These are phyloP conservation scores for Podaxis rugospora DNA, from an alignment of 768 basidiomycete genomes.

Conservation along the genomic window DNA sequence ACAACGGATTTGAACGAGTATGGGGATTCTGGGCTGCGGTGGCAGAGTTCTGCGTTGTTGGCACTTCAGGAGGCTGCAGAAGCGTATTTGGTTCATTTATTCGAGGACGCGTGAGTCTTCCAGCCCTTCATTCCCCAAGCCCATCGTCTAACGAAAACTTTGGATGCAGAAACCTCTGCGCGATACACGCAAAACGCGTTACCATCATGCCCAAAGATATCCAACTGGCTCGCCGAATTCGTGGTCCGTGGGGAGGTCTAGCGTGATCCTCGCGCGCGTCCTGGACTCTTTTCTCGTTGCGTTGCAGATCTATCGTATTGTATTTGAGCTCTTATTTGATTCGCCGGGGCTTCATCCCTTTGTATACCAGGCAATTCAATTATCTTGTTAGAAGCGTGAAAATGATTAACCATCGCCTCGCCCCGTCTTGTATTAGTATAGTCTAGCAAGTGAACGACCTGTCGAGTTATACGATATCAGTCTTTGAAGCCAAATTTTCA, in stretches of 20 bases:
- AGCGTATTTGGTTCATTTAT: conserved; percentile 91
- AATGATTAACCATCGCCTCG: neutral
- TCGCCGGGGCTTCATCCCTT: neutral
- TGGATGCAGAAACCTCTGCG: conserved; percentile 78
- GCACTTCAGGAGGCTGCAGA: conserved; percentile 97
- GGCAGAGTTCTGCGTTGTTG: conserved; percentile 93
- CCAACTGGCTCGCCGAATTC: conserved; percentile 91
- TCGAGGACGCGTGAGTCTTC: conserved; percentile 92
- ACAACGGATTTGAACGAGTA: conserved; percentile 70
- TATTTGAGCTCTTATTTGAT: conserved; percentile 1
- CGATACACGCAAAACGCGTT: conserved; percentile 96
- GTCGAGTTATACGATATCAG: neutral
- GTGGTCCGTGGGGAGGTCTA: conserved; percentile 83
- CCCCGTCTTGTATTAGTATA: conserved; percentile 1
- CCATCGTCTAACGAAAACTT: conserved; percentile 5
- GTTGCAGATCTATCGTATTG: conserved; percentile 8
- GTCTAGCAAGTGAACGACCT: neutral
- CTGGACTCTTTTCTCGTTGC: neutral
- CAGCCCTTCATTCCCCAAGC: neutral
- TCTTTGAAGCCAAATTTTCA: neutral
- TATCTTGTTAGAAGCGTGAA: neutral
- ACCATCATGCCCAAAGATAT: conserved; percentile 98
- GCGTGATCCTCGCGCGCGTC: conserved; percentile 30
- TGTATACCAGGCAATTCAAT: conserved; percentile 14
- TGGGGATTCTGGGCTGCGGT: conserved; percentile 62